These are phyloP conservation scores for Vanilla planifolia DNA, from an alignment of 106 monocot species.

Conservation along the genomic window DNA sequence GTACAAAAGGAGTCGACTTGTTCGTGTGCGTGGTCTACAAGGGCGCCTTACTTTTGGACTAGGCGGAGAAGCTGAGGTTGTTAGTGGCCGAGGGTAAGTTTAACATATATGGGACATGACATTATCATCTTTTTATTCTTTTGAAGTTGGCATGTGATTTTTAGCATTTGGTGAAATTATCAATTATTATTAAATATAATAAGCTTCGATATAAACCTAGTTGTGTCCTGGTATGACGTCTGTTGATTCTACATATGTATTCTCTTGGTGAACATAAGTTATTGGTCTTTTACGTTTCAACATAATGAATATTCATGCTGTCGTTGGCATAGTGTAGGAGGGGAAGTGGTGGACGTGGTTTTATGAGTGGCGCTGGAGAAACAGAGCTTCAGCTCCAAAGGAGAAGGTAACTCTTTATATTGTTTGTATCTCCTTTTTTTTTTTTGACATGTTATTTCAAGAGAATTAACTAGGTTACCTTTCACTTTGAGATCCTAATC, in stretches of 20 bases:
- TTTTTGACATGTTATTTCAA: conserved; percentile 1
- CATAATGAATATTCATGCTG: too few species aligned
- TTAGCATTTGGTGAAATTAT: too few species aligned
- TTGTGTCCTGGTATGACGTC: too few species aligned
- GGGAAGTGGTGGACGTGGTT: conserved; percentile 94
- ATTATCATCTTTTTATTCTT: not conserved
- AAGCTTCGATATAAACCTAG: too few species aligned
- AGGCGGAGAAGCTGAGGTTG: conserved; percentile 94
- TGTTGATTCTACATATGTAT: too few species aligned
- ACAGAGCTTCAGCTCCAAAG: conserved; percentile 97
- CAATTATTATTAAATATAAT: too few species aligned
- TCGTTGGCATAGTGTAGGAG: conserved; percentile 41
- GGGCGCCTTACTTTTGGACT: conserved; percentile 86
- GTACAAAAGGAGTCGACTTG: conserved; percentile 88
- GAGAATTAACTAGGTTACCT: too few species aligned
- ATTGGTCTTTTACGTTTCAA: too few species aligned
- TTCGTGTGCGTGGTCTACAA: conserved; percentile 75
- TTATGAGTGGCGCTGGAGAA: conserved; percentile 98
- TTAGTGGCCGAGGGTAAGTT: conserved; percentile 86
- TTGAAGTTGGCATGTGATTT: too few species aligned
- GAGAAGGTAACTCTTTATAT: conserved; percentile 39
- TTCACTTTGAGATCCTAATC: too few species aligned
- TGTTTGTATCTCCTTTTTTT: not conserved
- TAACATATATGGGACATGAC: not conserved
- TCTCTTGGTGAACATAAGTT: too few species aligned